phyloP scores from a whole-genome alignment of 768 basidiomycete genomes.

The Nidula microcarpa region DNA sequence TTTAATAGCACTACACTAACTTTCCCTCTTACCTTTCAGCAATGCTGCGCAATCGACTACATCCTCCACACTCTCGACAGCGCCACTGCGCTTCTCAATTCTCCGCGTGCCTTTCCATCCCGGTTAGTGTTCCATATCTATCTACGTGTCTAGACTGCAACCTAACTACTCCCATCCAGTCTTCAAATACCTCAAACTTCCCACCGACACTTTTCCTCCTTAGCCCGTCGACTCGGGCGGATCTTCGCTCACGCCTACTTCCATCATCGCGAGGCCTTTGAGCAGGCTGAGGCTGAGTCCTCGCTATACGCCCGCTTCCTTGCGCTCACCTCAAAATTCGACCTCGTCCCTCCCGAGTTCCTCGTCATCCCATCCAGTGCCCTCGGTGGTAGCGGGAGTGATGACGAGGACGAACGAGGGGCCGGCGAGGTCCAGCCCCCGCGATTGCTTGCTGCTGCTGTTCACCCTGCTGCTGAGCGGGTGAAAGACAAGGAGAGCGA shows the following conservation, averaged over 20 bases:
- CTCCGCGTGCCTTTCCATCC: conserved; percentile 88
- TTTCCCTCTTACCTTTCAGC: conserved; percentile 32
- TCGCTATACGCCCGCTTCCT: conserved; percentile 89
- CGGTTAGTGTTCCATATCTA: conserved; percentile 42
- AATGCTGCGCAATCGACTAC: conserved; percentile 98
- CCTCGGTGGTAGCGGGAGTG: neutral
- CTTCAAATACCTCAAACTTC: conserved; percentile 80
- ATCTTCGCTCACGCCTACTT: conserved; percentile 97
- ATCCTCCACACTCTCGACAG: conserved; percentile 91
- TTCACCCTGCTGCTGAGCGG: conserved; percentile 19
- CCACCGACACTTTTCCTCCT: conserved; percentile 83
- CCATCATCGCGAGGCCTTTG: conserved; percentile 89
- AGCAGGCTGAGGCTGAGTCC: conserved; percentile 87
- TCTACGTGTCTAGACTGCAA: neutral
- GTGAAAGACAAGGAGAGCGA: conserved; percentile 6
- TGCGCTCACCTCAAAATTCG: conserved; percentile 74
- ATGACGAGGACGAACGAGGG: conserved; percentile 8
- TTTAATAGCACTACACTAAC: neutral
- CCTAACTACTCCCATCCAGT: conserved; percentile 30
- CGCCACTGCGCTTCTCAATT: conserved; percentile 88
- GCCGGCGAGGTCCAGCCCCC: conserved; percentile 34
- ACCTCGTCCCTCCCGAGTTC: conserved; percentile 80
- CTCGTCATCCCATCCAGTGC: conserved; percentile 62
- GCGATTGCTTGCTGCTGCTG: neutral
- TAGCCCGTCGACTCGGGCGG: conserved; percentile 86